Base-by-base conservation (phyloP, 495 filamentous ascomycete species). In the Eremomyces bilateralis region DNA sequence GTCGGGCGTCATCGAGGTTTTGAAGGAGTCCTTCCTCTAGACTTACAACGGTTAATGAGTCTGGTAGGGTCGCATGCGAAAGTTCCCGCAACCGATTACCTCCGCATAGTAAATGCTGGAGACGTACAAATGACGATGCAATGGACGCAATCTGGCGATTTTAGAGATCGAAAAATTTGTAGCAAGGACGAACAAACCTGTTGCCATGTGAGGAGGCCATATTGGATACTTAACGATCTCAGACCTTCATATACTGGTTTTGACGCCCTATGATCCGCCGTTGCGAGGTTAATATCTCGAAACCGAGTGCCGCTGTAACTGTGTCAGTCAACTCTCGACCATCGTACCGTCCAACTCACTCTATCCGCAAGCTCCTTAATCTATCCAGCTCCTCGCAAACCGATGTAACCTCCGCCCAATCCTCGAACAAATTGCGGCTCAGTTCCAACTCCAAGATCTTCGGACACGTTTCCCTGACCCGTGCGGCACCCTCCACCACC, bases 381-480 rank as follows among this genome's bases (percentile, higher is more conserved):
- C 52, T 51, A 18, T 64, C 58, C 4, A 95, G 54, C 33, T 69
- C 63, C 3, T 54, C 54, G 48, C 79, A 88, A 20, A 97, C 76
- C 13, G 62, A 53, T 28, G 64, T 61, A 15, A 92, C 63, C 18
- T 74, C 67, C 2, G 54, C 48, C 51, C 80, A 70, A 12, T 50
- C 53, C 38, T 69, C 67, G 43, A 94, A 68, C 31, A 94, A 53
- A 51, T 85, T 95, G 28, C 80, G 64, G 44, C 81, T 82, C 21
- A 97, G 53, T 50, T 95, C 85, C 20, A 97, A 62, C 48, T 93
- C 77, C 10, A 64, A 61, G 38, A 92, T 74, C 37, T 76, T 71
- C 16, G 63, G 56, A 44, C 46, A 51, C 3, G 45, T 29, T 4
- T 42, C 30, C 21, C 34, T 33, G 13, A 53, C 38, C 17, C 47